A percentile compares a stretch with the other conserved stretches of the same genome.
Evolutionary conservation across 78 protist genomes (phyloP).

Genomic region (Cavenderia fasciculata): DNA sequence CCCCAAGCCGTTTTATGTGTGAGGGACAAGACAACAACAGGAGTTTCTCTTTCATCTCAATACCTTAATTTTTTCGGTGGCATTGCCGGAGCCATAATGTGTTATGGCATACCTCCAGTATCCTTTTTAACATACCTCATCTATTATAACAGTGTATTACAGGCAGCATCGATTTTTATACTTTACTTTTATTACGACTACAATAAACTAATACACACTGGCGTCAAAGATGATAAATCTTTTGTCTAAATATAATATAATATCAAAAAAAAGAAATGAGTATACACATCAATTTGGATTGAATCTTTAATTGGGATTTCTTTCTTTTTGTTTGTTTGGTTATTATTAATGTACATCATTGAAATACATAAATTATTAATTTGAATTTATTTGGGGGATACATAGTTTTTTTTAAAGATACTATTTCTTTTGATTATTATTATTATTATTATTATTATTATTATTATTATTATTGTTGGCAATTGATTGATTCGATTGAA

Average conservation of each 20-base stretch:
- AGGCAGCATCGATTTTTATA: conserved; percentile 47
- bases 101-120: conserved; percentile 55
- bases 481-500: background rate
- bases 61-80: conserved; percentile 72
- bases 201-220: no score
- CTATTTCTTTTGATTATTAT: background rate
- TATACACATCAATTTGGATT: no score
- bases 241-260: no score
- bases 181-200: conserved; percentile 55
- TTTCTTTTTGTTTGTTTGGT: background rate
- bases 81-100: conserved; percentile 61
- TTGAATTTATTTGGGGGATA: no score
- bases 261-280: no score
- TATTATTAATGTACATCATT: no score
- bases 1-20: conserved; percentile 43
- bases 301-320: no score
- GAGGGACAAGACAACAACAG: conserved; percentile 40
- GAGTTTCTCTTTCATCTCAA: conserved; percentile 65
- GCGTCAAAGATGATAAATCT: no score
- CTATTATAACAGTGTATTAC: conserved; percentile 30
- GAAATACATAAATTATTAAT: no score
- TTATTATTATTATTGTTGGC: background rate
- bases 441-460: background rate
- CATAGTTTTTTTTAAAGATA: background rate
- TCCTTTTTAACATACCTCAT: conserved; percentile 48